A percentile compares a stretch with the other conserved stretches of the same genome.
Conservation (phyloP, 129 eudicot species). For the Ambrosia trifida region DNA sequence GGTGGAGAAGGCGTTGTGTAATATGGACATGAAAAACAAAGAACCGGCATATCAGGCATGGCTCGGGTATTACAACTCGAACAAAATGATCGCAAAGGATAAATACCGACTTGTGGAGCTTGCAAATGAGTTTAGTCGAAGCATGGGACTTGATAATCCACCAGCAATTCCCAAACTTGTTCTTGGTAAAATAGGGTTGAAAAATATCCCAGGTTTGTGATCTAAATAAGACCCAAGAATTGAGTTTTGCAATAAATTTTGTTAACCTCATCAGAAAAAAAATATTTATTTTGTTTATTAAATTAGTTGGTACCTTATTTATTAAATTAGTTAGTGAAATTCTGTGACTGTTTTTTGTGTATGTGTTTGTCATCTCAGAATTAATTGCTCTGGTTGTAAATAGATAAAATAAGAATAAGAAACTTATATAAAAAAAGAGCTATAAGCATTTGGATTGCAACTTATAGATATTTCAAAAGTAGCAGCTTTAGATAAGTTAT, state of each 20-base stretch:
- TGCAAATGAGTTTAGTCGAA: constrained; percentile 83
- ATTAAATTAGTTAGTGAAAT: constrained; percentile 10
- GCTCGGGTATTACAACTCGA: constrained; percentile 90
- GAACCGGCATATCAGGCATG: constrained; percentile 97
- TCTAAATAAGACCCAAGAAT: constrained; percentile 37
- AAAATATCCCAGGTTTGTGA: constrained; percentile 81
- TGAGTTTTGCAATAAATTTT: constrained; percentile 4
- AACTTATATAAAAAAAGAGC: no score
- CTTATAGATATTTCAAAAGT: no score
- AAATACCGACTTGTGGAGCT: constrained; percentile 79
- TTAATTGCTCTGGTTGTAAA: no score
- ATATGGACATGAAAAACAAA: constrained; percentile 82
- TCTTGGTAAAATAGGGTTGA: constrained; percentile 91
- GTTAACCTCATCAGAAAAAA: constrained; percentile 3
- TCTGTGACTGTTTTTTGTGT: neutral
- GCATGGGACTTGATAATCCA: constrained; percentile 91
- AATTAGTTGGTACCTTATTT: neutral
- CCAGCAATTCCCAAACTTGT: constrained; percentile 78
- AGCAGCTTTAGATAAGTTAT: no score
- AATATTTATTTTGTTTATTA: neutral
- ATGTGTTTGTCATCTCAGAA: neutral
- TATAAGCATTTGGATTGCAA: no score
- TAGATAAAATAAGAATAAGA: no score
- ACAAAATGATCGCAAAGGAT: constrained; percentile 61
- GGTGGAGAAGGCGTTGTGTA: constrained; percentile 78